Base-by-base conservation (phyloP, 225 moss, liverwort and hornwort genomes). In the Pseudisothecium myosuroides region DNA sequence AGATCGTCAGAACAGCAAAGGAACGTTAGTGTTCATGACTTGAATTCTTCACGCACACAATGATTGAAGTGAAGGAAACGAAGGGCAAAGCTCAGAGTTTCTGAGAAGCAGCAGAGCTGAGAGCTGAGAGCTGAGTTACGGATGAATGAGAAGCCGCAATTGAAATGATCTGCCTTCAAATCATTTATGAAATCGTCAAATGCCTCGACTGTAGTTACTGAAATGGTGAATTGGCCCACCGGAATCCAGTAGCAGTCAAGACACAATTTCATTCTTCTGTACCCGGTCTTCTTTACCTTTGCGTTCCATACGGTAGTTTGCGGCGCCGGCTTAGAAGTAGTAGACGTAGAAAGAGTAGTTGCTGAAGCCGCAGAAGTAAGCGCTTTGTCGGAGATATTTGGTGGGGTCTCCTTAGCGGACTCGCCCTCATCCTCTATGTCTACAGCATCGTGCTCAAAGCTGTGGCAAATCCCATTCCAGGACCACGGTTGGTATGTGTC, bases 391-490 rank as follows among this genome's bases (percentile, higher is more conserved):
- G 94, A 97, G 95, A 95, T 94, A 95, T 96, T 98, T 92, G 96
- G 96, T 98, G 96, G 96, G 95, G 97, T 95, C 97, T 97, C 96
- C 98, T 97, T 97, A 94, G 90, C 89, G 98, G 98, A 98, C 97
- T 97, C 98, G 97, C 96, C 95, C 97, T 98, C 98, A 98, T 97
- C 98, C 96, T 98, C 98, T 98, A 98, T 97, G 97, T 98, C 98
- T 98, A 98, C 97, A 96, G 98, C 98, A 92, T 98, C 98, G 92
- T 98, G 98, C 96, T 98, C 98, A 95, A 98, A 98, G 97, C 98
- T 98, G 98, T 98, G 96, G 97, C 97, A 98, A 97, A 97, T 98
- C 98, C 98, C 98, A 98, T 97, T 97, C 96, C 98, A 98, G 97
- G 96, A 95, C 97, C 96, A 98, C 94, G 95, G 96, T 96, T 96